Conservation (phyloP, 139 green algal genomes). For the Chlamydomonas sphaeroides region DNA sequence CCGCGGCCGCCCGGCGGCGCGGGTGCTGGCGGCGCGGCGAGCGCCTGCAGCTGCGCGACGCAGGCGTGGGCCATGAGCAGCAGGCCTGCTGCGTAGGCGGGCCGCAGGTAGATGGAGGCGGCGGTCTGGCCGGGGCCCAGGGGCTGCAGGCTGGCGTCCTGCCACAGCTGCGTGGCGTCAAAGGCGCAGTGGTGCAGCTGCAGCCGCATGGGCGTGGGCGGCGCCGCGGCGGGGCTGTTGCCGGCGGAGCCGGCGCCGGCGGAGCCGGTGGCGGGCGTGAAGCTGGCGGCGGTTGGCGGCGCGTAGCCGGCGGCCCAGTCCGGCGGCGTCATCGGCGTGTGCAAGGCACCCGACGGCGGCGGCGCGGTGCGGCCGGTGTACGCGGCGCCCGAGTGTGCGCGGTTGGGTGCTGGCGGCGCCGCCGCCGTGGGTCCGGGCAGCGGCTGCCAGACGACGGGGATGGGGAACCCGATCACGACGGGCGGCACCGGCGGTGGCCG, state of each 20-base stretch:
- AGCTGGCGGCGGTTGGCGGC: too few relatives aligned
- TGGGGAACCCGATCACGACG: conserved; percentile 31
- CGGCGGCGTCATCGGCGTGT: too few relatives aligned
- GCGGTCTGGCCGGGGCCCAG: not conserved
- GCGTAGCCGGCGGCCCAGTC: too few relatives aligned
- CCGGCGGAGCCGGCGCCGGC: not conserved
- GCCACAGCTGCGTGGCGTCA: conserved; percentile 31
- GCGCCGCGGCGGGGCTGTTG: not conserved
- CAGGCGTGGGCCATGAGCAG: conserved; percentile 40
- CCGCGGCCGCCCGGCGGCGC: too few relatives aligned
- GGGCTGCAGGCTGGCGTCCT: conserved; percentile 17
- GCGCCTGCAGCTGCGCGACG: conserved; percentile 10
- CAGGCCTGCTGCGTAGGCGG: conserved; percentile 21
- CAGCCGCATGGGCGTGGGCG: conserved; percentile 5
- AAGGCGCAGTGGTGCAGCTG: conserved; percentile 41
- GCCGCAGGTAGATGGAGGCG: conserved; percentile 23
- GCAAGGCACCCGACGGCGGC: not conserved
- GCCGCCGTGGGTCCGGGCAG: not conserved
- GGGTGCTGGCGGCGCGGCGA: not conserved
- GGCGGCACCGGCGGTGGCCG: not conserved
- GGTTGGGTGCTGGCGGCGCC: not conserved
- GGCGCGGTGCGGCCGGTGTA: not conserved
- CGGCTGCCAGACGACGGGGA: conserved; percentile 39
- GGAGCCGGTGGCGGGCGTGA: not conserved
- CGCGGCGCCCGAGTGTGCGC: not conserved